Evolutionary conservation across 2,329 filamentous ascomycete species (phyloP), one percentile per base, ranked within the genome.

Genomic region (Aspergillus sp.): DNA sequence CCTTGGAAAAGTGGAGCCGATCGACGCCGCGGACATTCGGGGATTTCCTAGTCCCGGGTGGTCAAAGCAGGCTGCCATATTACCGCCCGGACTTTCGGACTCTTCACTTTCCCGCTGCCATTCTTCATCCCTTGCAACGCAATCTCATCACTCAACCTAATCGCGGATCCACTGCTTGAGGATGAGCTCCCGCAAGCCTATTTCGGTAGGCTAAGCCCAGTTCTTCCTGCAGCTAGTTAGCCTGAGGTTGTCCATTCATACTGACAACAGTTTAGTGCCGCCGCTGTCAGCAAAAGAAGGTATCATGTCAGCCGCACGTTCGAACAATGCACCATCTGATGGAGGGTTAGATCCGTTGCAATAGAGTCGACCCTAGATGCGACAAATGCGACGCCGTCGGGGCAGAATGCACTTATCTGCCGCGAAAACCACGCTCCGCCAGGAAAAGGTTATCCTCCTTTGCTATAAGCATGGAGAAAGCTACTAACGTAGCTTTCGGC

Each of bases 241-340:
- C 8, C 4, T n/a, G 15, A 50, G 21, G 8, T 30, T 19, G 19
- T 17, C 25, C 25, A 10, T 8, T 1, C n/a, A 4, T 8, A 36
- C 44, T 58, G 32, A 58, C 17, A 38, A 17, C 8, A 25, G 21
- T 17, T 48, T 49, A 66, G 65, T 66, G 64, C 44, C 58, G 50
- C 25, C 64, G 64, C 19, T 66, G 64, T 41, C 58, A 66, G 44
- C 58, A 61, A 32, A 66, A 58, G 58, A 66, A 64, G 60, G 62
- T 64, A 56, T 11, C n/a, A 2, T 17, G 8, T 3, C 30, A 54
- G 23, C 49, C 17, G 19, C 39, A 17, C 44, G 32, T 52, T 8
- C 36, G 4, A 15, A 23, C 23, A 15, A 17, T 6, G n/a, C 42
- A 21, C 8, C 8, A 11, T 50, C 32, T 62, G 39, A 61, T 44